phyloP scores from a whole-genome alignment of 2,329 filamentous ascomycete species.

The Diaporthe amygdali region DNA sequence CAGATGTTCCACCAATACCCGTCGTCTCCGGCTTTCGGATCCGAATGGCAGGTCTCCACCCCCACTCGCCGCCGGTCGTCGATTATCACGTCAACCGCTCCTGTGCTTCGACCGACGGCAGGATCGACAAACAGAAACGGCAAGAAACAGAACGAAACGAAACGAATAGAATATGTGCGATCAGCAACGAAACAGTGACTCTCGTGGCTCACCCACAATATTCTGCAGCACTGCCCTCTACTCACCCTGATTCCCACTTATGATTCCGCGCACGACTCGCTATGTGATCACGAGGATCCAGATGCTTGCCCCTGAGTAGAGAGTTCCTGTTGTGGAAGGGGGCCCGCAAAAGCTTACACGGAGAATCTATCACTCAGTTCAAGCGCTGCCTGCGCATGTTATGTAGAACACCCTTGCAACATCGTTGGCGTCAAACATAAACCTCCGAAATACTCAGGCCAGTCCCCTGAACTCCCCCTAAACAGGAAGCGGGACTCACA shows the following conservation, averaged over 20 bases:
- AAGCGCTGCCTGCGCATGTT: background rate
- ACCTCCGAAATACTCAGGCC: slow-evolving; percentile 12
- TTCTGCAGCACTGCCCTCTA: background rate
- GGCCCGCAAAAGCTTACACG: slow-evolving; percentile 7
- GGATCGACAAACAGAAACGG: background rate
- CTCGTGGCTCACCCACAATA: background rate
- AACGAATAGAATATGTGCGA: background rate
- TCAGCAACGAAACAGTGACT: background rate
- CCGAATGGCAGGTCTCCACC: background rate
- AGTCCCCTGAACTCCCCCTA: background rate
- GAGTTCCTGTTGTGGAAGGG: background rate
- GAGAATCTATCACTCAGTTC: background rate
- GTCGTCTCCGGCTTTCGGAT: background rate
- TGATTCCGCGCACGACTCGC: slow-evolving; percentile 2
- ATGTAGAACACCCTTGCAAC: background rate
- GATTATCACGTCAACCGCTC: background rate
- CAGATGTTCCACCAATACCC: slow-evolving; percentile 10
- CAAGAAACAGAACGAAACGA: slow-evolving; percentile 10
- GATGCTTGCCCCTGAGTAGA: background rate
- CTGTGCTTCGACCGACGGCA: background rate
- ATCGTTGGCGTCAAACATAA: slow-evolving; percentile 11
- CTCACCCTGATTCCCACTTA: background rate
- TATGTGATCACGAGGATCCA: background rate
- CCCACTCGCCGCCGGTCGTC: background rate
- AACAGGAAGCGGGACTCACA: background rate